phyloP scores from a whole-genome alignment of 2,329 filamentous ascomycete genomes.

The Ramichloridium luteum region DNA sequence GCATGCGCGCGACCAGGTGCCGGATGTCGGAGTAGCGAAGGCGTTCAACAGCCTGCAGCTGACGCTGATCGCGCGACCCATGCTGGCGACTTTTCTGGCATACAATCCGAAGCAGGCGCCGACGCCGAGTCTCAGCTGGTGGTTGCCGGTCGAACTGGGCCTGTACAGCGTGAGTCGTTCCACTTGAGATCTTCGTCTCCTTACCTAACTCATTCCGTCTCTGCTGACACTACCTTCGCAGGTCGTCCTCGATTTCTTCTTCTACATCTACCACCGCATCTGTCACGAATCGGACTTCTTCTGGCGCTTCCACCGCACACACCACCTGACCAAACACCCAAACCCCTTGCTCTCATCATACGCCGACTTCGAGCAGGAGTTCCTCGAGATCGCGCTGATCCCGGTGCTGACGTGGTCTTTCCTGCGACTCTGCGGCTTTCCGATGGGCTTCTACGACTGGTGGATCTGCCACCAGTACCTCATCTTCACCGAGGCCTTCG shows the following conservation, averaged over 20 bases:
- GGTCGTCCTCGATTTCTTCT: conserved; percentile 36
- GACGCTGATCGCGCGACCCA: conserved; percentile 12
- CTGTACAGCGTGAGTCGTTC: conserved; percentile 31
- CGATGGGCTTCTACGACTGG: conserved; percentile 35
- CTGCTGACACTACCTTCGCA: no score
- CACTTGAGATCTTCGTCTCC: no score
- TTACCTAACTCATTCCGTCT: no score
- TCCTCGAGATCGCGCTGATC: conserved; percentile 33
- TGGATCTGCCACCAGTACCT: conserved; percentile 35
- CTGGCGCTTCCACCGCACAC: conserved; percentile 35
- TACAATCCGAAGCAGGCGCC: conserved; percentile 8
- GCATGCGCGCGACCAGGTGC: conserved; percentile 33
- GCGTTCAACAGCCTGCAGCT: conserved; percentile 11
- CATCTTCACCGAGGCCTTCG: conserved; percentile 26
- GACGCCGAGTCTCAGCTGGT: conserved; percentile 16
- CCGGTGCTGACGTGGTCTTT: conserved; percentile 29
- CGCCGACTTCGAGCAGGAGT: conserved; percentile 32
- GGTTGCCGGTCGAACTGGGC: conserved; percentile 29
- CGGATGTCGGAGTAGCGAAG: conserved; percentile 21
- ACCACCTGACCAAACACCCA: conserved; percentile 36
- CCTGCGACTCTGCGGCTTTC: conserved; percentile 25
- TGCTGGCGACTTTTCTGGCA: conserved; percentile 12
- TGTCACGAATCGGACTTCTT: conserved; percentile 31
- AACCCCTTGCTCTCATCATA: conserved; percentile 32
- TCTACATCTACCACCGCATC: conserved; percentile 32